Evolutionary conservation across 768 basidiomycete species (phyloP), one percentile per base, ranked within the genome.

Genomic region (Amanita brunnescens): DNA sequence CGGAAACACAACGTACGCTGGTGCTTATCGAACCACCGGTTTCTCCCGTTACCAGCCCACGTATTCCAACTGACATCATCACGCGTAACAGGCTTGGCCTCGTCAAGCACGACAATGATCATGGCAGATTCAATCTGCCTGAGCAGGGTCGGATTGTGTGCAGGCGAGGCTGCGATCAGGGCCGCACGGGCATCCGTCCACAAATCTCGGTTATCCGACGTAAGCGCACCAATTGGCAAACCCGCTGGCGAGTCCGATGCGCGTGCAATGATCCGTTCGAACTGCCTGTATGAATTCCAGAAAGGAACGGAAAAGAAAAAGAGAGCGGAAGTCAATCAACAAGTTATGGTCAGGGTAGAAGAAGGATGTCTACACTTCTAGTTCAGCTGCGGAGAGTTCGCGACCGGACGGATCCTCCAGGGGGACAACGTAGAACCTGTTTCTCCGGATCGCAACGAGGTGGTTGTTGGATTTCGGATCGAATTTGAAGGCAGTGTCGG

Each of bases 21-120:
- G 62, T 98, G 95, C 68, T 99, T 99, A 73, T 98, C 96, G 62
- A 85, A 97, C 75, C 87, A 99, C 54, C 95, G 73, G 65, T 95
- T 96, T 45, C 82, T 73, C 20, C 91, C 94, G 58, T 95, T 79
- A 29, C 93, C 95, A 20, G 84, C 83, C 93, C 95, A 97, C 44
- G 81, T 80, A 16, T 69, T 73, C 83, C 87, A 87, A 51, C 87
- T 87, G 10, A 87, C 74, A 24, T 89, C 82, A 57, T 95, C 88
- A 35, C 91, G 76, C 5, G 87, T 87, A 29, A 88, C 70, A 0
- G 95, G 95, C 34, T 75, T 75, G 9, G 77, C 77, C 63, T 91
- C 90, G 60, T 98, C 95, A 18, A 99, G 72, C 38, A 83, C 83
- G 2, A 99, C 75, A 1, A 98, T 60, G 57, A 97, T 80, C 73